A percentile compares a stretch with the other conserved stretches of the same genome.
Evolutionary conservation across 2,329 filamentous ascomycete species (phyloP).

Genomic region (Periconia macrospinosa): DNA sequence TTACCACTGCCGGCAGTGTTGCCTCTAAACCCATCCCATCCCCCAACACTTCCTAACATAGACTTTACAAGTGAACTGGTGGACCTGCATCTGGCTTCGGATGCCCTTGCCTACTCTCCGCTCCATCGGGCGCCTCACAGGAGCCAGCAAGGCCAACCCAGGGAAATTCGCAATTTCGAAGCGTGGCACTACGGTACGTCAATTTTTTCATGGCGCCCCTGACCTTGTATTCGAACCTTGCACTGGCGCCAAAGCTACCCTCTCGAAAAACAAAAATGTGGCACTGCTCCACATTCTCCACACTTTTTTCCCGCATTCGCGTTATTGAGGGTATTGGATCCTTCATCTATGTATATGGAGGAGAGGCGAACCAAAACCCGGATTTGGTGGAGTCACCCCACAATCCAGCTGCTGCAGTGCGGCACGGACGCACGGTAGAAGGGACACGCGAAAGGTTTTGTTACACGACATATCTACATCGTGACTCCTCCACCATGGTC

Average conservation of each 20-base stretch:
- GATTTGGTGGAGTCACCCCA: conserved; percentile 24
- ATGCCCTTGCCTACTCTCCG: conserved; percentile 30
- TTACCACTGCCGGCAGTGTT: conserved; percentile 3
- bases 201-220: conserved; percentile 16
- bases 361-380: conserved; percentile 16
- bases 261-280: conserved; percentile 6
- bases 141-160: conserved; percentile 25
- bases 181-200: conserved; percentile 31
- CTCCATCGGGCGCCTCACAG: conserved; percentile 16
- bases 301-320: conserved; percentile 22
- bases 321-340: conserved; percentile 7
- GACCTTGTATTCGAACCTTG: conserved; percentile 12
- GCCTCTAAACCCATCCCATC: neutral
- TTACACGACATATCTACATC: conserved; percentile 2
- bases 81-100: conserved; percentile 17
- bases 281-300: conserved; percentile 32
- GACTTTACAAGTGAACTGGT: neutral
- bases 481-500: neutral
- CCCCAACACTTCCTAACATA: neutral
- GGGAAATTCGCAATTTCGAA: conserved; percentile 20
- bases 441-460: conserved; percentile 23
- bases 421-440: conserved; percentile 17
- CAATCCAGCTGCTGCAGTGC: conserved; percentile 19
- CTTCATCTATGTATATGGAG: conserved; percentile 30
- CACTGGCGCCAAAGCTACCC: conserved; percentile 10